Evolutionary conservation across 2,329 filamentous ascomycete genomes (phyloP), one percentile per base, ranked within the genome.

Genomic region (Penicillium sp.): DNA sequence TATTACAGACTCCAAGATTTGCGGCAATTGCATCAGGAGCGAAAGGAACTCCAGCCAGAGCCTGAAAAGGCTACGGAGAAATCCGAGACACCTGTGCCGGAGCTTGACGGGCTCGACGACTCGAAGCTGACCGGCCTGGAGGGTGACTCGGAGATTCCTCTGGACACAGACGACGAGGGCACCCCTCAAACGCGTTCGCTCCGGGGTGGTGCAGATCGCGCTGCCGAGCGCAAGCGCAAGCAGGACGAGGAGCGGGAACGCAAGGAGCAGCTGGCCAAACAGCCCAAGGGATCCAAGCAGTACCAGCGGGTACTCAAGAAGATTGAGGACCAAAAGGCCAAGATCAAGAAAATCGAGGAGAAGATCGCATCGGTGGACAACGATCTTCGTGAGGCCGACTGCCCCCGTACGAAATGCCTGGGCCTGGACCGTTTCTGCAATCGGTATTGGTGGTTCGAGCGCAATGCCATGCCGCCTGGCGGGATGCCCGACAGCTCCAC

Each of bases 351-450:
- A 54, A 92, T 90, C 71, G 94, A 99, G 74, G 89, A 90, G 5
- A 89, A 94, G 69, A 96, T 99, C 64, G 87, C 87, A 3, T 84
- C 89, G 35, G 86, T 96, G 54, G 94, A 98, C 69, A 93, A 96
- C 69, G 93, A 98, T 73, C 83, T 99, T 48, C 90, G 95, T 54
- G 94, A 98, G 77, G 92, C 93, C 42, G 91, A 97, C 75, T 96
- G 94, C 69, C 91, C 93, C 38, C 89, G 95, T 62, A 96, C 93
- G 17, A 88, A 91, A 63, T 88, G 94, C 17, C 83, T 99, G 28
- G 95, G 95, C 61, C 94, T 95, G 74, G 95, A 99, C 77, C 88
- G 95, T 47, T 99, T 96, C 82, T 96, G 94, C 88, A 98, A 99
- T 76, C 87, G 94, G 55, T 99, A 98, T 77, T 98, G 96, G 82